Base-by-base conservation (phyloP, 2,329 filamentous ascomycete species). In the Diatrype stigma region DNA sequence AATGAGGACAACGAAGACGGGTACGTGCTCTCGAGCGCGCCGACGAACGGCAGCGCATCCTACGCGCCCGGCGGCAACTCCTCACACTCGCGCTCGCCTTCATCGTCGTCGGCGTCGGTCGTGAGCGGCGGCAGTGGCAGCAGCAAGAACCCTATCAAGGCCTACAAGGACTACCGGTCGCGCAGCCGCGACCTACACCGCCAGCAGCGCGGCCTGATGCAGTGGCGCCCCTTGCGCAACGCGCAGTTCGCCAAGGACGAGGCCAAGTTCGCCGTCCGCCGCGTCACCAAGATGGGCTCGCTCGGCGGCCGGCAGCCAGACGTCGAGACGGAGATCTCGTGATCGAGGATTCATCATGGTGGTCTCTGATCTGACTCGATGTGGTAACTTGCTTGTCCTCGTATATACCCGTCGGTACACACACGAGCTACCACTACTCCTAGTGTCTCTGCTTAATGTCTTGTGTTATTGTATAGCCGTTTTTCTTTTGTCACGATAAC, bases 201-300 rank as follows among this genome's bases (percentile, higher is more conserved):
- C 1, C 90, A 92, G 71, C 91, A 96, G 60, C 80, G 92, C 11
- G 93, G 93, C 0, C 63, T 96, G 65, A 96, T 96, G 90, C 93
- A 97, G 69, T 97, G 92, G 91, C 89, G 85, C 63, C 92, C 93
- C 0, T 88, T 92, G 66, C 79, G 93, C 38, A 96, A 96, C 65
- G 76, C 84, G 21, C 84, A 85, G 58, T 97, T 96, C 67, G 92
- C 86, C 42, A 96, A 94, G 71, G 80, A 96, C 62, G 89, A 97
- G 74, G 84, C 88, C 1, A 86, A 87, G 62, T 92, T 86, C 71
- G 90, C 89, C 0, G 69, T 91, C 5, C 78, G 85, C 42, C 89
- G 89, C 67, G 72, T 95, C 50, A 88, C 86, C 68, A 87, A 88
- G 63, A 85, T 89, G 65, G 78, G 94, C 10, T 86, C 85, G 32